These are phyloP conservation scores for Tuber umbilicatum DNA, from an alignment of 495 filamentous ascomycete species.

Conservation along the genomic window DNA sequence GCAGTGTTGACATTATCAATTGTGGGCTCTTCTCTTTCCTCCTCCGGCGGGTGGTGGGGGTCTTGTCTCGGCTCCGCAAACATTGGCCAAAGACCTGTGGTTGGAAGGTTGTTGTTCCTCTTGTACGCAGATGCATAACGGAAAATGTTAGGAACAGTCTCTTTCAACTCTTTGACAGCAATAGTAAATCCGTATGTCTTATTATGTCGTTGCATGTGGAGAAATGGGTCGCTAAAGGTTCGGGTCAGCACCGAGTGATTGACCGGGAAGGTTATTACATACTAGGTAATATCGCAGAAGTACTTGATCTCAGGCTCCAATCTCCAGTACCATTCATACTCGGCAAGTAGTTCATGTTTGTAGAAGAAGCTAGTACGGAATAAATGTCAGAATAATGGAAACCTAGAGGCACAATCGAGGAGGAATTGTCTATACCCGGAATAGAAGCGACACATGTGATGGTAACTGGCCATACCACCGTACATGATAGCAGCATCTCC, in stretches of 20 bases:
- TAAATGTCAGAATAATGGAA: not conserved
- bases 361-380: slow-evolving; percentile 71
- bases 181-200: slow-evolving; percentile 99
- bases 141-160: slow-evolving; percentile 98
- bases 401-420: not conserved
- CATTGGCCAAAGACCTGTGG: slow-evolving; percentile 97
- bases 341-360: slow-evolving; percentile 87
- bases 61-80: slow-evolving; percentile 61
- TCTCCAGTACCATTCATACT: slow-evolving; percentile 99
- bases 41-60: slow-evolving; percentile 44
- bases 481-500: slow-evolving; percentile 99
- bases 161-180: slow-evolving; percentile 94
- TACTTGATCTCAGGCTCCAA: slow-evolving; percentile 99
- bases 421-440: slow-evolving; percentile 61
- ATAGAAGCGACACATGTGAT: slow-evolving; percentile 98
- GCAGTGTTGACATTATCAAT: slow-evolving; percentile 71
- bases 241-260: slow-evolving; percentile 29
- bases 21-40: slow-evolving; percentile 45
- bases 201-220: slow-evolving; percentile 81
- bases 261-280: slow-evolving; percentile 43
- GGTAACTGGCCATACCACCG: slow-evolving; percentile 97
- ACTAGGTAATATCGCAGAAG: slow-evolving; percentile 99
- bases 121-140: slow-evolving; percentile 99
- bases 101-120: slow-evolving; percentile 80
- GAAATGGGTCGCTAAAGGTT: slow-evolving; percentile 74